Percentiles rank a stretch among this genome's conserved stretches.
Evolutionary conservation across 2,329 filamentous ascomycete species (phyloP).

Genomic region (Aspergillus thermomutatus): DNA sequence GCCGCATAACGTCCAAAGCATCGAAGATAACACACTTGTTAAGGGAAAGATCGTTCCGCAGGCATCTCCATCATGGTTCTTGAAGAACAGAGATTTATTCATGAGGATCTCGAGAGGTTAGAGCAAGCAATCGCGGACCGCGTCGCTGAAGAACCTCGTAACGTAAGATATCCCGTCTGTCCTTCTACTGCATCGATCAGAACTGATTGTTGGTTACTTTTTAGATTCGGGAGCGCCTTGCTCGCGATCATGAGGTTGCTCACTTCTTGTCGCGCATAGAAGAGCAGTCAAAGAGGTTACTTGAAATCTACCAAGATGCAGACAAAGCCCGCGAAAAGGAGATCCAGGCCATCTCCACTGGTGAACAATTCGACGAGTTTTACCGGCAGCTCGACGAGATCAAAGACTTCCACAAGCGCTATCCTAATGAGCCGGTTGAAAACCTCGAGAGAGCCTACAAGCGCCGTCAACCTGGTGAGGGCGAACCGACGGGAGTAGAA

Average conservation of each 20-base stretch:
- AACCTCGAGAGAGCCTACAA: slow-evolving; percentile 93
- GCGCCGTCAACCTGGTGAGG: slow-evolving; percentile 61
- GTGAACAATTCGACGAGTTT: slow-evolving; percentile 87
- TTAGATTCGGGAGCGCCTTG: slow-evolving; percentile 82
- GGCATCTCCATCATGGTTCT: slow-evolving; percentile 61
- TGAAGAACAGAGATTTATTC: slow-evolving; percentile 89
- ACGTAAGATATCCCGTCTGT: slow-evolving; percentile 54
- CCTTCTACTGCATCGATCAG: slow-evolving; percentile 1
- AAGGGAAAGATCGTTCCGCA: not conserved
- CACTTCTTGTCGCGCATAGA: slow-evolving; percentile 86
- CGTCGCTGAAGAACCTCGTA: slow-evolving; percentile 80
- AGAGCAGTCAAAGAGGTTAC: slow-evolving; percentile 73
- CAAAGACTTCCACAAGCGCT: slow-evolving; percentile 82
- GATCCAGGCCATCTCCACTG: slow-evolving; percentile 76
- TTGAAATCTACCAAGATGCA: slow-evolving; percentile 80
- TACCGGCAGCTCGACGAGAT: slow-evolving; percentile 79
- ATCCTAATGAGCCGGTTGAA: slow-evolving; percentile 92
- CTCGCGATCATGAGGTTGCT: slow-evolving; percentile 86
- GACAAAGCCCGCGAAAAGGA: slow-evolving; percentile 71
- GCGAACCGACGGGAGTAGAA: slow-evolving; percentile 61
- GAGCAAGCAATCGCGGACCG: slow-evolving; percentile 92
- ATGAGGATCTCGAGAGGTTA: slow-evolving; percentile 93
- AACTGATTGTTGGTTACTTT: slow-evolving; percentile 17
- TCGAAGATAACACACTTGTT: not conserved
- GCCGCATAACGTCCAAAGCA: not conserved